phyloP scores from a whole-genome alignment of 2,329 filamentous ascomycete genomes.

The Tolypocladium nubicola region DNA sequence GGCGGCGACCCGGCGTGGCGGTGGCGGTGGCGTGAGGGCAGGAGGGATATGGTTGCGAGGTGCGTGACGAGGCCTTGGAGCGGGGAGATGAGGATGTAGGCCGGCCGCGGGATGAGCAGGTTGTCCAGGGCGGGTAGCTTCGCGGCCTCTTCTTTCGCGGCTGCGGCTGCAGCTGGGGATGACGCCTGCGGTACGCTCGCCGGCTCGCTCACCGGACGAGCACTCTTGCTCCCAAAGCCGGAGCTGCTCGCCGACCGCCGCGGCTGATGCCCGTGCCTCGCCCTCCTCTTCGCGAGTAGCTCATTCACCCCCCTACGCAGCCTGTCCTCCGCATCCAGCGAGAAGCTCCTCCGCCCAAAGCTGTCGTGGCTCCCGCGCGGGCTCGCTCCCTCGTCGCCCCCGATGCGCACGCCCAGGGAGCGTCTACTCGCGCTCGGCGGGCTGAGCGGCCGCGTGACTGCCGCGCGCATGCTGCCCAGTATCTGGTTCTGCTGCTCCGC shows the following conservation, averaged over 20 bases:
- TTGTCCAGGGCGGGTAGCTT: conserved; percentile 19
- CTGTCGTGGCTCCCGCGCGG: conserved; percentile 28
- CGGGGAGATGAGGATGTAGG: conserved; percentile 60
- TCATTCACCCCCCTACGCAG: conserved; percentile 37
- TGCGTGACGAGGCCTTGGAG: conserved; percentile 48
- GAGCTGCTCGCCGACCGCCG: neutral
- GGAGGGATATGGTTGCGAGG: conserved; percentile 51
- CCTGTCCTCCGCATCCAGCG: conserved; percentile 33
- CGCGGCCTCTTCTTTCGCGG: conserved; percentile 6
- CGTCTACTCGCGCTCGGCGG: conserved; percentile 12
- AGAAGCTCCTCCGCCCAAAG: conserved; percentile 20
- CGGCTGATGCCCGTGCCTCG: conserved; percentile 5
- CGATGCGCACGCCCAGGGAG: conserved; percentile 33
- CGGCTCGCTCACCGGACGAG: neutral
- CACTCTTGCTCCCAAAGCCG: neutral
- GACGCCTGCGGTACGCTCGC: neutral
- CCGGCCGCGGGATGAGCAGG: conserved; percentile 27
- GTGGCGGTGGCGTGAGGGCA: conserved; percentile 19
- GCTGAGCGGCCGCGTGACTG: conserved; percentile 14
- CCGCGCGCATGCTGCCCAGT: conserved; percentile 23
- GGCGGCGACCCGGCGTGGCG: conserved; percentile 3
- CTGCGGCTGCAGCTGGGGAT: neutral
- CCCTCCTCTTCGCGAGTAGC: conserved; percentile 30
- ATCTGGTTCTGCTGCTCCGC: conserved; percentile 50
- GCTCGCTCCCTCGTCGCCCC: conserved; percentile 35